Base-by-base conservation (phyloP, 2,329 filamentous ascomycete species). In the Nakataea oryzae region DNA sequence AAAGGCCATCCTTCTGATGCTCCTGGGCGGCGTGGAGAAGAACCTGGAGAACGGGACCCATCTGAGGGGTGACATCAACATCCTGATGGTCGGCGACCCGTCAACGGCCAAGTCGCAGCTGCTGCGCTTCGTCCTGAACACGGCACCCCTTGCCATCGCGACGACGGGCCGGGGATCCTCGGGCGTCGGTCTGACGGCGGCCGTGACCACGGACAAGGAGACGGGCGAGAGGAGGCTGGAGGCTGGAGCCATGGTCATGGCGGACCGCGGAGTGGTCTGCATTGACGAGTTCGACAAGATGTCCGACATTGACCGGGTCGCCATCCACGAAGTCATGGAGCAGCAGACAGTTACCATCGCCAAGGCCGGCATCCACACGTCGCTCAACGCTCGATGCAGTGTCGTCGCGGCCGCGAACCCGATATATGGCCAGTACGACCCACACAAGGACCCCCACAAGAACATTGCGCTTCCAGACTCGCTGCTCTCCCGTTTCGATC, bases 261-360 rank as follows among this genome's bases (percentile, higher is more conserved):
- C 87, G 66, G 95, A 99, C 74, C 89, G 95, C 65, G 95, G 95
- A 68, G 93, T 99, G 13, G 95, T 99, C 41, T 99, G 95, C 78
- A 99, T 99, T 67, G 95, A 99, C 73, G 95, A 99, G 71, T 99
- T 99, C 68, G 95, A 99, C 79, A 99, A 99, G 76, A 99, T 99
- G 95, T 97, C 92, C 63, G 95, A 99, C 72, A 88, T 97, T 63
- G 95, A 99, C 75, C 87, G 95, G 72, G 95, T 99, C 4, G 95
- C 95, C 58, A 99, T 99, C 69, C 95, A 99, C 84, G 95, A 99
- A 90, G 95, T 99, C 67, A 99, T 99, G 95, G 95, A 99, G 77
- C 95, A 99, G 78, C 95, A 99, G 76, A 99, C 95, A 0, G 95
- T 99, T 64, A 99, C 95, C 17, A 99, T 99, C 70, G 95, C 95